phyloP scores from a whole-genome alignment of 2,329 filamentous ascomycete genomes.

The Paraphoma chrysanthemicola region DNA sequence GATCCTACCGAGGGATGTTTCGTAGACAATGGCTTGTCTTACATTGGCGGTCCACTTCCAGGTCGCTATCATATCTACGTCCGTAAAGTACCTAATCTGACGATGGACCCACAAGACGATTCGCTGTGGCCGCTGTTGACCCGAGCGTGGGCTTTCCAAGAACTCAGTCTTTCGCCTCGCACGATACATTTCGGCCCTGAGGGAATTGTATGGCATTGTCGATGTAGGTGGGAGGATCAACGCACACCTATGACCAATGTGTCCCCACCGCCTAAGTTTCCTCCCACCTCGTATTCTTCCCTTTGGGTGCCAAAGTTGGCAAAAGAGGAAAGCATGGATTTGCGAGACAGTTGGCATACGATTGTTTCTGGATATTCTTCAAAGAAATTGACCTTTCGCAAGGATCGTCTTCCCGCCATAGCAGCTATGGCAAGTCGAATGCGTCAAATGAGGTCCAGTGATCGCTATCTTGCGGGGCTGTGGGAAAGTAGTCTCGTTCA shows the following conservation, averaged over 20 bases:
- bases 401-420: background rate
- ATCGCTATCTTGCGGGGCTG: background rate
- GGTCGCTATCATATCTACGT: background rate
- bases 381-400: background rate
- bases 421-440: background rate
- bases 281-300: no score
- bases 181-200: background rate
- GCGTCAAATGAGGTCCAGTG: background rate
- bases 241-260: background rate
- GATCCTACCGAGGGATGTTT: background rate
- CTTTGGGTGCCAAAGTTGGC: background rate
- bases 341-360: background rate
- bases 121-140: background rate
- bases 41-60: background rate
- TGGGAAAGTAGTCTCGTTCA: background rate
- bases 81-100: background rate
- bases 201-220: background rate
- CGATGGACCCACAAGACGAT: background rate
- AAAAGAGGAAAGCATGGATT: background rate
- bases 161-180: background rate
- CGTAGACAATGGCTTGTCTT: background rate
- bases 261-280: no score
- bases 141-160: background rate
- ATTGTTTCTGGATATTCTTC: background rate
- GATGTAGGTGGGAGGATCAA: background rate